Evolutionary conservation across 805 yeast genomes (phyloP), one percentile per base, ranked within the genome.

Genomic region (Saturnispora mendoncae): DNA sequence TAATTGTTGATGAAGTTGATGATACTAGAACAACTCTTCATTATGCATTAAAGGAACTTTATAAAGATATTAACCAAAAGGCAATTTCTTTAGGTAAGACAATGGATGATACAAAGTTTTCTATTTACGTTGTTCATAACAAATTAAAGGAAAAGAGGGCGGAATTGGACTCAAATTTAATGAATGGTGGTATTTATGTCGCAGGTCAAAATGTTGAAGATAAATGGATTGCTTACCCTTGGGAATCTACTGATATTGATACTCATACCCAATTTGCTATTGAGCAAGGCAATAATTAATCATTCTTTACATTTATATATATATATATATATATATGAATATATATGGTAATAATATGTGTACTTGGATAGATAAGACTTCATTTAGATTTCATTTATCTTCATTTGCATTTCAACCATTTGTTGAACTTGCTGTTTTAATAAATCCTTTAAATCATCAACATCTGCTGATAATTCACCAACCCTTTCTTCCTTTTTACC

Each of bases 11-110:
- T 60, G 95, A 85, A 65, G 95, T 85, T 36, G 95, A 85, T 60
- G 95, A 85, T 58, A 84, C 94, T 19, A 80, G 95, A 69, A 85
- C 95, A 40, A 85, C 95, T 2, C 66, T 85, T 43, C 90, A 83
- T 58, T 85, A 84, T 55, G 94, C 94, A 2, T 73, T 84, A 30
- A 67, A 76, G 9, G 95, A 85, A 61, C 67, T 85, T 48, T 72
- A 78, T 57, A 76, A 78, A 57, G 82, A 76, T 49, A 78, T 84
- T 34, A 62, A 64, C 38, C 71, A 67, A 41, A 78, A 78, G 51
- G 84, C 84, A 48, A 65, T 62, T 46, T 67, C 69, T 53, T 64
- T 78, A 42, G 80, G 80, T 30, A 74, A 82, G 50, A 55, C 67
- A 41, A 61, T 72, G 50, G 84, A 77, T 52, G 60, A 65, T 46